Conservation (phyloP, 2,329 filamentous ascomycete species). For the Aspergillus niger region DNA sequence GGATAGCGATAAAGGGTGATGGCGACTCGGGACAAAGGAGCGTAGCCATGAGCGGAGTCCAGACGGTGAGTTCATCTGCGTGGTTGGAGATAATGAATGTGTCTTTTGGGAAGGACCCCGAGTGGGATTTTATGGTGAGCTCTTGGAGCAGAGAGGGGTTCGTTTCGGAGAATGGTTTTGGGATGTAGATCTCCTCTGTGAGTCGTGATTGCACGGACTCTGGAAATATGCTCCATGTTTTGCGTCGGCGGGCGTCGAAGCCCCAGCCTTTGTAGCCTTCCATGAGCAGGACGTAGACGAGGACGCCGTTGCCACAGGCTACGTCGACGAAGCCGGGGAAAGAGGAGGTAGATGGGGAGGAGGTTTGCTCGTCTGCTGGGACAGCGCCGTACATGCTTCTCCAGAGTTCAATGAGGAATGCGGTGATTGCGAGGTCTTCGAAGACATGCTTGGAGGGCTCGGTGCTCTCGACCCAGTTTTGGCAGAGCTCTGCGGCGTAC, state of each 20-base stretch:
- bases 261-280: slow-evolving; percentile 88
- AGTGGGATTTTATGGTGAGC: slow-evolving; percentile 29
- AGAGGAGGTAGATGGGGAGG: rapidly evolving
- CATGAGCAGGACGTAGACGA: slow-evolving; percentile 76
- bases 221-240: slow-evolving; percentile 79
- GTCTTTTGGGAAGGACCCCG: slow-evolving; percentile 67
- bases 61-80: slow-evolving; percentile 91
- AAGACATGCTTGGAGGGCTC: slow-evolving; percentile 92
- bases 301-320: slow-evolving; percentile 89
- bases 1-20: slow-evolving; percentile 87
- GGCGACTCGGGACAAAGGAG: slow-evolving; percentile 56
- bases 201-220: slow-evolving; percentile 51
- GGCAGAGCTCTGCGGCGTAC: slow-evolving; percentile 71
- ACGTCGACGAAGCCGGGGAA: slow-evolving; percentile 96
- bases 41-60: slow-evolving; percentile 86
- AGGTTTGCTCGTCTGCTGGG: slow-evolving; percentile 23
- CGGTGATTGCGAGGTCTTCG: slow-evolving; percentile 86
- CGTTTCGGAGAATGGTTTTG: slow-evolving; percentile 48
- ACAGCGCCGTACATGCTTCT: slow-evolving; percentile 68
- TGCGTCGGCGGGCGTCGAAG: slow-evolving; percentile 83
- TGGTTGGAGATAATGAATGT: slow-evolving; percentile 98
- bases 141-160: slow-evolving; percentile 9
- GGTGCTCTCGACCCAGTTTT: slow-evolving; percentile 81
- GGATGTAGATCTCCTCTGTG: slow-evolving; percentile 63
- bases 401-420: slow-evolving; percentile 93